Conservation (phyloP, 148 eudicot genomes). For the Simmondsia chinensis region DNA sequence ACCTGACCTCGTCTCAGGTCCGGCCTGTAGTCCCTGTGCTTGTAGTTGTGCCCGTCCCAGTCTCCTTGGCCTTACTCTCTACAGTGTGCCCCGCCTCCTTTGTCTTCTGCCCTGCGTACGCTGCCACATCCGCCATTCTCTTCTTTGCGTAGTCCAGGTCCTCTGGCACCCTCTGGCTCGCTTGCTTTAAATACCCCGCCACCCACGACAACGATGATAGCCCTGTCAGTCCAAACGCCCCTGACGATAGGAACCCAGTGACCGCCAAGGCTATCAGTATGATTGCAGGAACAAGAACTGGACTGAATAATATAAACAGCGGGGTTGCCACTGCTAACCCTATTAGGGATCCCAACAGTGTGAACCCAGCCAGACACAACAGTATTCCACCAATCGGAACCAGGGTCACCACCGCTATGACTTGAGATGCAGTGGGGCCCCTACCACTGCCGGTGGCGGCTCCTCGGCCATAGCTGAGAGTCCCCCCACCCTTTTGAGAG, state of each 20-base stretch:
- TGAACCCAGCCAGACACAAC: conserved; percentile 31
- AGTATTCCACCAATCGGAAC: conserved; percentile 41
- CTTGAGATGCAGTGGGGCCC: conserved; percentile 25
- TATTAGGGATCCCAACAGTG: conserved; percentile 33
- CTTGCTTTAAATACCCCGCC: conserved; percentile 19
- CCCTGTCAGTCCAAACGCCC: conserved; percentile 47
- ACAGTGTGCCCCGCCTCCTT: conserved; percentile 25
- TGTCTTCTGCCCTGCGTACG: conserved; percentile 28
- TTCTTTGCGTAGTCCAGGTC: conserved; percentile 15
- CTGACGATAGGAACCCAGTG: conserved; percentile 40
- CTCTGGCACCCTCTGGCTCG: conserved; percentile 6
- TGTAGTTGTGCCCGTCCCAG: too few relatives aligned
- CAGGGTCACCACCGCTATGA: conserved; percentile 26
- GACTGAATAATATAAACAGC: conserved; percentile 57
- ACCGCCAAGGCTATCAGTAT: conserved; percentile 32
- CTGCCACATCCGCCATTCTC: conserved; percentile 15
- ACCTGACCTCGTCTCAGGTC: too few relatives aligned
- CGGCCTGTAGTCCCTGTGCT: too few relatives aligned
- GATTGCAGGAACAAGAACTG: conserved; percentile 53
- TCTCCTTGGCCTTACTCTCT: neutral
- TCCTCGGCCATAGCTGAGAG: too few relatives aligned
- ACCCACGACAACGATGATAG: conserved; percentile 47
- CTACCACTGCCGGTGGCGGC: too few relatives aligned
- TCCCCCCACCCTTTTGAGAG: too few relatives aligned
- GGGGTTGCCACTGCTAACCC: conserved; percentile 40